phyloP scores from a whole-genome alignment of 169 alveolate species.

The Nephromyces sp. region DNA sequence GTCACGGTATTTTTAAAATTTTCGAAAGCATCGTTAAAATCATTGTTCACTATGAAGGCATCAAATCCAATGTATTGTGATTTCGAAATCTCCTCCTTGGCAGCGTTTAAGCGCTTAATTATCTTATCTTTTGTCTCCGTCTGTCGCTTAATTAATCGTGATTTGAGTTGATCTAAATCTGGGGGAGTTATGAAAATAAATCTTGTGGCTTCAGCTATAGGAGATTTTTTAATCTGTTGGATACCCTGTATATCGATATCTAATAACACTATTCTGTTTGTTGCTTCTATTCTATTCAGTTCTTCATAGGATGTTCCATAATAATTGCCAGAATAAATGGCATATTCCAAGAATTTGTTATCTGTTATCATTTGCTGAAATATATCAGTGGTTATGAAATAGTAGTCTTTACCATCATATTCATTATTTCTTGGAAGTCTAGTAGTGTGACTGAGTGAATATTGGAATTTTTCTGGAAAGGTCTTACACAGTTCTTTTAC shows the following conservation, averaged over 20 bases:
- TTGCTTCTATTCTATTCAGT: slow-evolving; percentile 35
- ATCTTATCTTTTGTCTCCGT: slow-evolving; percentile 42
- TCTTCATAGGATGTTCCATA: slow-evolving; percentile 53
- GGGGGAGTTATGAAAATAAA: slow-evolving; percentile 45
- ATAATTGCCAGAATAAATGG: slow-evolving; percentile 41
- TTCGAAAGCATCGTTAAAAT: too few species aligned
- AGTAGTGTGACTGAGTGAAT: slow-evolving; percentile 56
- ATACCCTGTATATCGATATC: slow-evolving; percentile 62
- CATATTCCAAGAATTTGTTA: slow-evolving; percentile 45
- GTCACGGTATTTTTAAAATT: too few species aligned
- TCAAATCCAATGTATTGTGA: too few species aligned
- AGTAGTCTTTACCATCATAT: slow-evolving; percentile 55
- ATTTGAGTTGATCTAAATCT: slow-evolving; percentile 30
- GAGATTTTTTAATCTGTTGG: slow-evolving; percentile 27
- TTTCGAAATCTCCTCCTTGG: too few species aligned
- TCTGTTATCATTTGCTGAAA: slow-evolving; percentile 29
- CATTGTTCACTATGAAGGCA: too few species aligned
- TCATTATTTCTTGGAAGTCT: slow-evolving; percentile 58
- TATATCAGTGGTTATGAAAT: slow-evolving; percentile 49
- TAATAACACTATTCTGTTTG: slow-evolving; percentile 47
- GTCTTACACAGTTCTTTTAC: slow-evolving; percentile 33
- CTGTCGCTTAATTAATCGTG: slow-evolving; percentile 46
- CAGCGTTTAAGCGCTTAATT: too few species aligned
- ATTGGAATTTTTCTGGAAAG: slow-evolving; percentile 48
- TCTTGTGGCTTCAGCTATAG: slow-evolving; percentile 17